Percentiles rank a stretch among this genome's conserved stretches.
phyloP scores from a whole-genome alignment of 495 filamentous ascomycete genomes.

The Pseudoneurospora amorphoporcata region DNA sequence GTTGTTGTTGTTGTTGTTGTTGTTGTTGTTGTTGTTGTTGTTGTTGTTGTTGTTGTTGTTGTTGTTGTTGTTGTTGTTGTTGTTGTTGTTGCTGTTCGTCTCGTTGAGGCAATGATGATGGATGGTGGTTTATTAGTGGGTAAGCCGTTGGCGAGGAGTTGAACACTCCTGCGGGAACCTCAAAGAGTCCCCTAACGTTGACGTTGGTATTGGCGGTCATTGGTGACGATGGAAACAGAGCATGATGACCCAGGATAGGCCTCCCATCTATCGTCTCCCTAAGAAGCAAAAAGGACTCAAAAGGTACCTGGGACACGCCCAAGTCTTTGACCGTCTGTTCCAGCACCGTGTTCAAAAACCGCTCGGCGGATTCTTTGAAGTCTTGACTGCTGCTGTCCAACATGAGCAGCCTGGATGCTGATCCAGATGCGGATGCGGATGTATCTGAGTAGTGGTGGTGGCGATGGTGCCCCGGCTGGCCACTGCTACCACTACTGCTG shows the following conservation, averaged over 20 bases:
- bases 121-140: background rate
- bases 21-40: background rate
- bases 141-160: background rate
- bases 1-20: background rate
- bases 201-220: background rate
- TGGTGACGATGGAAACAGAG: background rate
- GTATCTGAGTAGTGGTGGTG: background rate
- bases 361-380: constrained; percentile 4
- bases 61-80: background rate
- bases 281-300: background rate
- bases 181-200: background rate
- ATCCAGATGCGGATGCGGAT: background rate
- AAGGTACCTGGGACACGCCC: background rate
- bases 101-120: background rate
- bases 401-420: background rate
- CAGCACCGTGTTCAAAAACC: constrained; percentile 7
- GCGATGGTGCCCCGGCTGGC: background rate
- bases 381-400: background rate
- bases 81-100: background rate
- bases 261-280: background rate
- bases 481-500: background rate
- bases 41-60: background rate
- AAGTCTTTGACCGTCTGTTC: constrained; percentile 2
- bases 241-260: background rate
- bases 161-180: background rate